These are phyloP conservation scores for Skeletonema costatum DNA, from an alignment of 108 stramenopile genomes.

Conservation along the genomic window DNA sequence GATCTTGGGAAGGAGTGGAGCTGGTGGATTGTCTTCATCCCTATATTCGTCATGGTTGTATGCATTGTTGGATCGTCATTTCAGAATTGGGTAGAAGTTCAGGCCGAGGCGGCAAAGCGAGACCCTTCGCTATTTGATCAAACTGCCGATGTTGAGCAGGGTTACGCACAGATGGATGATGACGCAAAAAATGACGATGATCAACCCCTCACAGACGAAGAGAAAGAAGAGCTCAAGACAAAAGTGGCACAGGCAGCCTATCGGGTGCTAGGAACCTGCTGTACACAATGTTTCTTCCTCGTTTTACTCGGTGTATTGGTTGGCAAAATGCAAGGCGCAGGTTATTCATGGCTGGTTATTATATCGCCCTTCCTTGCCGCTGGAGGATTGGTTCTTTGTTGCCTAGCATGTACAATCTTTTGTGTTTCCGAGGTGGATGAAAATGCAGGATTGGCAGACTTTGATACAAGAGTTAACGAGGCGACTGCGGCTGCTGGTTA, in stretches of 20 bases:
- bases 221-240: conserved; percentile 78
- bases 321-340: conserved; percentile 80
- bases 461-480: conserved; percentile 37
- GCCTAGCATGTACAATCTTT: conserved; percentile 84
- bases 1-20: conserved; percentile 64
- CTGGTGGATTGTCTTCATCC: conserved; percentile 89
- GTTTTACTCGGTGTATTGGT: conserved; percentile 68
- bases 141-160: conserved; percentile 6
- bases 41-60: conserved; percentile 65
- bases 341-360: conserved; percentile 77
- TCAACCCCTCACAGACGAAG: conserved; percentile 67
- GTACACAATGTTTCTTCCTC: conserved; percentile 77
- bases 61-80: conserved; percentile 66
- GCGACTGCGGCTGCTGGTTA: conserved; percentile 41
- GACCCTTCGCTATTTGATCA: conserved; percentile 66
- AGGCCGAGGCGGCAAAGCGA: conserved; percentile 58
- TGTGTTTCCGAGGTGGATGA: conserved; percentile 70
- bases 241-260: conserved; percentile 70
- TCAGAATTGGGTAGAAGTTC: conserved; percentile 63
- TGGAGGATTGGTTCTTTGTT: conserved; percentile 76
- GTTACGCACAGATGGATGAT: conserved; percentile 32
- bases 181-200: conserved; percentile 21
- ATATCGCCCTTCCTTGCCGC: conserved; percentile 82
- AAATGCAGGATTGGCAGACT: conserved; percentile 46
- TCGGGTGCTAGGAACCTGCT: conserved; percentile 66